These are phyloP conservation scores for Saccharomycopsis sp. DNA, from an alignment of 805 yeast species.

Conservation along the genomic window DNA sequence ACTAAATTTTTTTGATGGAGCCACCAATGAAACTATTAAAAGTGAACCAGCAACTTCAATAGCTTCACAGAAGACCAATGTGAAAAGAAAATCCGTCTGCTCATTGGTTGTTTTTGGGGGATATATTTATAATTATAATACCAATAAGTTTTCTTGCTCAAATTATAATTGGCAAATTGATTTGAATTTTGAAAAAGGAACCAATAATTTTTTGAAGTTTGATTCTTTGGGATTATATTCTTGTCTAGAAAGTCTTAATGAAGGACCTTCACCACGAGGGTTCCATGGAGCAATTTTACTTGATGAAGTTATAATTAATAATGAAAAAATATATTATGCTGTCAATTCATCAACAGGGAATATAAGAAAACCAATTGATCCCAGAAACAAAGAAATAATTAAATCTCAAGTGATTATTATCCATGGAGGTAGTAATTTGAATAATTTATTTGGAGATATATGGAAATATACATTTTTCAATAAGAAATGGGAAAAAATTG, in stretches of 20 bases:
- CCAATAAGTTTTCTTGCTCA: constrained; percentile 8
- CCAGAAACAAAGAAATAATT: neutral
- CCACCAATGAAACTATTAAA: neutral
- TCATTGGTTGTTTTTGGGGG: constrained; percentile 11
- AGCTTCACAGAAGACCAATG: neutral
- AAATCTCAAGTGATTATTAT: constrained; percentile 4
- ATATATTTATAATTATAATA: constrained; percentile 2
- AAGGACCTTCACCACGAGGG: constrained; percentile 14
- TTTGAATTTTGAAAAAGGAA: constrained; percentile 1
- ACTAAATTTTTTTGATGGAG: constrained; percentile 1
- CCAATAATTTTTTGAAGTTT: constrained; percentile 1
- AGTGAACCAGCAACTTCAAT: neutral
- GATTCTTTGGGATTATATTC: constrained; percentile 2
- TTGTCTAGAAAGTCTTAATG: constrained; percentile 7
- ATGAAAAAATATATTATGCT: neutral
- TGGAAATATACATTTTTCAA: constrained; percentile 13
- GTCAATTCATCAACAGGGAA: neutral
- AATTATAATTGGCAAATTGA: constrained; percentile 13
- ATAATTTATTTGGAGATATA: constrained; percentile 12
- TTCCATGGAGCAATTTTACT: constrained; percentile 12
- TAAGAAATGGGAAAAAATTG: constrained; percentile 9
- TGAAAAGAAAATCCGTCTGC: no score
- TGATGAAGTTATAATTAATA: neutral
- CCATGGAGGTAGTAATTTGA: constrained; percentile 16
- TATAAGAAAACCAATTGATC: neutral